A percentile compares a stretch with the other conserved stretches of the same genome.
Conservation (phyloP, 805 yeast species). For the Saccharomycopsis sp. region DNA sequence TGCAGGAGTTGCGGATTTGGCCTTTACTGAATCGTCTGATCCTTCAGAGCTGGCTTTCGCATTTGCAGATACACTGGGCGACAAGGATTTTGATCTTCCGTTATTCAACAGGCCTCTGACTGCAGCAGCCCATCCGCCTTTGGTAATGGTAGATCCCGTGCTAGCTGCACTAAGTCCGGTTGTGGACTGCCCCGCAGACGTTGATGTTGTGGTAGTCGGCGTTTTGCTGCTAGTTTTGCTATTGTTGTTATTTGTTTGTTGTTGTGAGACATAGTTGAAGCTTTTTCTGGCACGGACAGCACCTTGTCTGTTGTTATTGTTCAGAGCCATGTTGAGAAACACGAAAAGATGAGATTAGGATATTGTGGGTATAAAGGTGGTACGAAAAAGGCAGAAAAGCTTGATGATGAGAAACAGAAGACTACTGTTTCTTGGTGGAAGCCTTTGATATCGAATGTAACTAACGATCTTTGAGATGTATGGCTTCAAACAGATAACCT, state of each 20-base stretch:
- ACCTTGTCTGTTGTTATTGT: background rate
- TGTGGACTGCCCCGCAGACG: background rate
- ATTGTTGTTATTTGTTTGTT: background rate
- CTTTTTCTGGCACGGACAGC: background rate
- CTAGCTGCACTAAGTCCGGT: background rate
- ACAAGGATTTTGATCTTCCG: background rate
- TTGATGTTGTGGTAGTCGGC: background rate
- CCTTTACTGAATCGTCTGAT: background rate
- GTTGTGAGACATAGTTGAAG: background rate
- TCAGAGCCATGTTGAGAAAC: background rate
- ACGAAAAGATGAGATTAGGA: too few relatives aligned
- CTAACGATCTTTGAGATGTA: too few relatives aligned
- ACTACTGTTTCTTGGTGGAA: too few relatives aligned
- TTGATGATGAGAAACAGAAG: too few relatives aligned
- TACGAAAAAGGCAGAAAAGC: too few relatives aligned
- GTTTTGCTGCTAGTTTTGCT: background rate
- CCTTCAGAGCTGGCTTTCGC: background rate
- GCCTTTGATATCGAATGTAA: too few relatives aligned
- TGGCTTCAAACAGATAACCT: too few relatives aligned
- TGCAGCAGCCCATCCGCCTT: constrained; percentile 1
- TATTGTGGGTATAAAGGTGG: too few relatives aligned
- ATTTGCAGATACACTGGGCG: background rate
- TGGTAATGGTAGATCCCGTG: background rate
- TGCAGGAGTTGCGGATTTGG: background rate
- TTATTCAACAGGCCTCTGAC: background rate